phyloP scores from a whole-genome alignment of 2,329 filamentous ascomycete species.

The Neospermospora avenae region DNA sequence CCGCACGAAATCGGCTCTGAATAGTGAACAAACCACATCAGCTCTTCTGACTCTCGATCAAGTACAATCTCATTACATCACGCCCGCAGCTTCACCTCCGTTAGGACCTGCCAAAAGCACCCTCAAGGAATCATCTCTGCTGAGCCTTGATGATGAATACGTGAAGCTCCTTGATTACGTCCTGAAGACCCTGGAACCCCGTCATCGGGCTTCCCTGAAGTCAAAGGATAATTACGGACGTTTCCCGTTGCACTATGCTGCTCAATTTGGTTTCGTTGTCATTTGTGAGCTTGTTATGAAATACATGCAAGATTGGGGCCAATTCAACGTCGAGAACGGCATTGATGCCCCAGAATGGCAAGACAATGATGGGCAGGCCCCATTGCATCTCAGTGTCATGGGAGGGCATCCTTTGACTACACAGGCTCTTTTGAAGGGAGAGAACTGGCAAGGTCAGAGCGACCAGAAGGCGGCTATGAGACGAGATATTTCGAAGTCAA shows the following conservation, averaged over 20 bases:
- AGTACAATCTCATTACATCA: conserved; percentile 62
- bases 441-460: conserved; percentile 66
- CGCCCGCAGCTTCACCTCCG: conserved; percentile 69
- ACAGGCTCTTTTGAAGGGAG: conserved; percentile 72
- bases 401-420: conserved; percentile 88
- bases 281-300: conserved; percentile 85
- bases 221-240: conserved; percentile 76
- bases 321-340: conserved; percentile 79
- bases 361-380: conserved; percentile 86
- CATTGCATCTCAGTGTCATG: conserved; percentile 87
- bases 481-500: conserved; percentile 74
- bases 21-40: conserved; percentile 21
- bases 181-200: conserved; percentile 63
- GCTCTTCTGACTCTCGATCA: conserved; percentile 42
- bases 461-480: conserved; percentile 62
- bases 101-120: conserved; percentile 59
- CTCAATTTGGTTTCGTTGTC: conserved; percentile 91
- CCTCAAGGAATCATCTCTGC: conserved; percentile 63
- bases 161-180: conserved; percentile 63
- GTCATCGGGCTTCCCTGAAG: conserved; percentile 65
- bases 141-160: conserved; percentile 68
- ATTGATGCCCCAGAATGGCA: conserved; percentile 90
- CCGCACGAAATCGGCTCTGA: conserved; percentile 55
- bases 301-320: conserved; percentile 83
- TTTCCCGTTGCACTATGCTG: conserved; percentile 86